Evolutionary conservation across 495 filamentous ascomycete species (phyloP).

Genomic region (Penicillium mononematosum): DNA sequence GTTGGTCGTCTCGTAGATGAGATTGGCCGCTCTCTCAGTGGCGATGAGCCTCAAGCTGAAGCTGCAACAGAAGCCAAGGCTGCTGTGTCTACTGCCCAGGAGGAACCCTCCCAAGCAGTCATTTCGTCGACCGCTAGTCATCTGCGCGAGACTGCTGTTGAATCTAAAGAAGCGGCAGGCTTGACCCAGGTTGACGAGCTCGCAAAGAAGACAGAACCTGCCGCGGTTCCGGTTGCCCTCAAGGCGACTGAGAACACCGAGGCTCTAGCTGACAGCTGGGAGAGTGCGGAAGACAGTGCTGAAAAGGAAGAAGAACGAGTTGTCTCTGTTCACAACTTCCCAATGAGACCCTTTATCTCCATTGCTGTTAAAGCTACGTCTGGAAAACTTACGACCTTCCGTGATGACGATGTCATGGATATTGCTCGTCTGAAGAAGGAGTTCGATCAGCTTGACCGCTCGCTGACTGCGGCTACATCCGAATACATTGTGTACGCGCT

Average conservation of each 20-base stretch:
- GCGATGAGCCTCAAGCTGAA: slow-evolving; percentile 58
- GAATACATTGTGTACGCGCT: slow-evolving; percentile 91
- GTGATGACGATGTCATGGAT: slow-evolving; percentile 73
- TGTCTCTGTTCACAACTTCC: slow-evolving; percentile 88
- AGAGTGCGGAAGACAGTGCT: slow-evolving; percentile 74
- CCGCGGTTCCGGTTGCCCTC: slow-evolving; percentile 55
- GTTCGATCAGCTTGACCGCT: slow-evolving; percentile 95
- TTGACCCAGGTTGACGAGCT: slow-evolving; percentile 41
- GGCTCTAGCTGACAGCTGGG: slow-evolving; percentile 64
- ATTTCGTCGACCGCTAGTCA: slow-evolving; percentile 35
- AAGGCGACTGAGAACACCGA: slow-evolving; percentile 60
- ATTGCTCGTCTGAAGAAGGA: slow-evolving; percentile 94
- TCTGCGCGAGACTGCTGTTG: slow-evolving; percentile 36
- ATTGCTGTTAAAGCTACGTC: slow-evolving; percentile 53
- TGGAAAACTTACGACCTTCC: slow-evolving; percentile 51
- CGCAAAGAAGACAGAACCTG: slow-evolving; percentile 55
- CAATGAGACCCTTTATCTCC: slow-evolving; percentile 89
- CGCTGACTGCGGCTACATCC: slow-evolving; percentile 83
- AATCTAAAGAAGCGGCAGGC: slow-evolving; percentile 10
- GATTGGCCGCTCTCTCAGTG: slow-evolving; percentile 67
- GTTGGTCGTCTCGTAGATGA: slow-evolving; percentile 65
- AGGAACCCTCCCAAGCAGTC: slow-evolving; percentile 35
- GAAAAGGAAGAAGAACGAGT: slow-evolving; percentile 64
- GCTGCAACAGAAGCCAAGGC: slow-evolving; percentile 37
- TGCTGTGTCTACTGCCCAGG: slow-evolving; percentile 26